Evolutionary conservation across 805 yeast genomes (phyloP).

Genomic region (Cyberlindnera euphorbiae): DNA sequence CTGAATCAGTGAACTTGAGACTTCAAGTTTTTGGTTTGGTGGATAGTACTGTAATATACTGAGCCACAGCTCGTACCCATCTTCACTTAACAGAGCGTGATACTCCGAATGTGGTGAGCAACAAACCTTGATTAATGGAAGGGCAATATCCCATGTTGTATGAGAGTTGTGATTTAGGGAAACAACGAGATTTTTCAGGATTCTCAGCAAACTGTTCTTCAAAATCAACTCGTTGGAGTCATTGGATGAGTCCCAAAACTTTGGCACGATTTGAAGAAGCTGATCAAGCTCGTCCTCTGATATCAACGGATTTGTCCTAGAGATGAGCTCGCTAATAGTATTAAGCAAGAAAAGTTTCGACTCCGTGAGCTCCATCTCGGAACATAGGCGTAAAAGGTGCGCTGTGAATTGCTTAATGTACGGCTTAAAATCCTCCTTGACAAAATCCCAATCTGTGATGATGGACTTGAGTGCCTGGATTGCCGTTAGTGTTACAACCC

Average conservation of each 20-base stretch:
- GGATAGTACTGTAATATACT: conserved; percentile 62
- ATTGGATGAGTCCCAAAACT: conserved; percentile 64
- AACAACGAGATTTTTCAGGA: conserved; percentile 49
- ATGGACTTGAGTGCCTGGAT: conserved; percentile 62
- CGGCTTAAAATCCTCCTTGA: conserved; percentile 61
- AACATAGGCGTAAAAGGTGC: conserved; percentile 45
- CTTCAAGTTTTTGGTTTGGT: conserved; percentile 8
- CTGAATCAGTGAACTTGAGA: conserved; percentile 16
- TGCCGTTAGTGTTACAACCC: conserved; percentile 76
- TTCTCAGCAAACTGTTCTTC: conserved; percentile 48
- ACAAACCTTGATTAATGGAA: conserved; percentile 59
- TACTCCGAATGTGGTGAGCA: conserved; percentile 58
- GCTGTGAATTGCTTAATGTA: conserved; percentile 50
- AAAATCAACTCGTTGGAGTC: conserved; percentile 39
- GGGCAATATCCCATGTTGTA: conserved; percentile 47
- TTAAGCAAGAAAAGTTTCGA: conserved; percentile 71
- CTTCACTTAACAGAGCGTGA: conserved; percentile 65
- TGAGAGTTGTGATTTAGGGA: conserved; percentile 51
- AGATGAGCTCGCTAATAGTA: conserved; percentile 58
- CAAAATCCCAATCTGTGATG: conserved; percentile 85
- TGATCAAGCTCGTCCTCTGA: conserved; percentile 45
- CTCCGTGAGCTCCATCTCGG: conserved; percentile 56
- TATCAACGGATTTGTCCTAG: conserved; percentile 60
- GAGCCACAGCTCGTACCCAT: conserved; percentile 84
- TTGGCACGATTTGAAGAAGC: conserved; percentile 58